These are phyloP conservation scores for Dothidotthia symphoricarpi DNA, from an alignment of 2,329 filamentous ascomycete genomes.

Conservation along the genomic window DNA sequence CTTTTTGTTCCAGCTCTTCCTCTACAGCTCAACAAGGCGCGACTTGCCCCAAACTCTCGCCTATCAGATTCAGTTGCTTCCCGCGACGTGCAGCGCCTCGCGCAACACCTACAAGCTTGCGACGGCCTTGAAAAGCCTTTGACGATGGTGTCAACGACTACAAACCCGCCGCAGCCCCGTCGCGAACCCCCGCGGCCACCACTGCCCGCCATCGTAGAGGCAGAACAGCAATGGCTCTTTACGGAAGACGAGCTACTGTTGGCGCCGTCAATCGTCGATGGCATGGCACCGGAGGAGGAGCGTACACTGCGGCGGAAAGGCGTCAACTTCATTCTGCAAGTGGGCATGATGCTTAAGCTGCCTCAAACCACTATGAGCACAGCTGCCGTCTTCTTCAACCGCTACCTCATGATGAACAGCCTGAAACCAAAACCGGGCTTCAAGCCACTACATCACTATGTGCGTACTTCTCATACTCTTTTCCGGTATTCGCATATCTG, in stretches of 20 bases:
- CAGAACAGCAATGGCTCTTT: conserved; percentile 82
- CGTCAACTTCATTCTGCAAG: conserved; percentile 94
- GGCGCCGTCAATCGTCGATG: conserved; percentile 81
- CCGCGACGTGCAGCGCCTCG: too few relatives aligned
- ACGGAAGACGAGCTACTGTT: conserved; percentile 76
- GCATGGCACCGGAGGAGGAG: conserved; percentile 74
- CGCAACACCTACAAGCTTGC: too few relatives aligned
- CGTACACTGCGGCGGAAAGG: conserved; percentile 81
- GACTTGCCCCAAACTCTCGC: too few relatives aligned
- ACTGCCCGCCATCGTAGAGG: conserved; percentile 51
- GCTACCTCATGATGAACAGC: conserved; percentile 89
- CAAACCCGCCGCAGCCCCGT: conserved; percentile 17
- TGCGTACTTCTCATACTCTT: conserved; percentile 21
- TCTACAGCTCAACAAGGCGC: too few relatives aligned
- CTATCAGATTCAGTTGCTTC: too few relatives aligned
- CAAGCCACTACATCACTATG: conserved; percentile 80
- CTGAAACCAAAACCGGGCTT: conserved; percentile 68
- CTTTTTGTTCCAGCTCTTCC: too few relatives aligned
- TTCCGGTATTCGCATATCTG: conserved; percentile 3
- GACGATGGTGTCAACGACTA: conserved; percentile 33
- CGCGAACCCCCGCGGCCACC: conserved; percentile 39
- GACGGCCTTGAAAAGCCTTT: not conserved
- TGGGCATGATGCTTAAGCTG: conserved; percentile 86
- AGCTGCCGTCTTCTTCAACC: conserved; percentile 90
- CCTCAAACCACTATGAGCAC: conserved; percentile 91